A percentile compares a stretch with the other conserved stretches of the same genome.
These are phyloP conservation scores for Carpinus viminea DNA, from an alignment of 306 rosid genomes.

Conservation along the genomic window DNA sequence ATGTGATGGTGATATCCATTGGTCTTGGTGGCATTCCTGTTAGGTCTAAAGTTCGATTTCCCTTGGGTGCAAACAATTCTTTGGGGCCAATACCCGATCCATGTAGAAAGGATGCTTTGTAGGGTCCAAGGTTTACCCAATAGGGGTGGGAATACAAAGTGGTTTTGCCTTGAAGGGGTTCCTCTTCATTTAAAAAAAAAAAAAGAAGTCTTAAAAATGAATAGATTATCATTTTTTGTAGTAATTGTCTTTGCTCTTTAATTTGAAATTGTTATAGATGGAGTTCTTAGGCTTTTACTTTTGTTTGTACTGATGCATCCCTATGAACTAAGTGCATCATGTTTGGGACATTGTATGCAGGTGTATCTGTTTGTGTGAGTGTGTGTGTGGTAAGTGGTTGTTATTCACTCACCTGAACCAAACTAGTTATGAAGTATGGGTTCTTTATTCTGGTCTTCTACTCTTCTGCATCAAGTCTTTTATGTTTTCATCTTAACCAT, in stretches of 20 bases:
- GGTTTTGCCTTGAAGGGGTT: too few species aligned
- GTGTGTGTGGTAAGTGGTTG: background rate
- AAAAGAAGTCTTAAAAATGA: background rate
- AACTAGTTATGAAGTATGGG: background rate
- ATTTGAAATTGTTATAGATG: too few species aligned
- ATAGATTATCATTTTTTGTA: background rate
- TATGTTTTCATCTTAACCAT: slow-evolving; percentile 12
- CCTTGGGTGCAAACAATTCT: too few species aligned
- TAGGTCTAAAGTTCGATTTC: too few species aligned
- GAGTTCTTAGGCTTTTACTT: background rate
- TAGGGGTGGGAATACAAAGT: too few species aligned
- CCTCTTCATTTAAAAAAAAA: too few species aligned
- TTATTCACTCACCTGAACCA: background rate
- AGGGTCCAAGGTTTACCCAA: too few species aligned
- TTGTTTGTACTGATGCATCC: background rate
- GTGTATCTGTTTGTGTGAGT: background rate
- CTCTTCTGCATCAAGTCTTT: background rate
- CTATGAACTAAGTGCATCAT: background rate
- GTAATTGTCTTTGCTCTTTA: background rate
- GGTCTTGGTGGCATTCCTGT: too few species aligned
- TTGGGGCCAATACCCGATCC: too few species aligned
- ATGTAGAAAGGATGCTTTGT: too few species aligned
- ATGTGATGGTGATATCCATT: background rate
- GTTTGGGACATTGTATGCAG: background rate
- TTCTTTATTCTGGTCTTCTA: background rate